Evolutionary conservation across 441 rosid species (phyloP), one percentile per base, ranked within the genome.

Genomic region (Sinapis alba): DNA sequence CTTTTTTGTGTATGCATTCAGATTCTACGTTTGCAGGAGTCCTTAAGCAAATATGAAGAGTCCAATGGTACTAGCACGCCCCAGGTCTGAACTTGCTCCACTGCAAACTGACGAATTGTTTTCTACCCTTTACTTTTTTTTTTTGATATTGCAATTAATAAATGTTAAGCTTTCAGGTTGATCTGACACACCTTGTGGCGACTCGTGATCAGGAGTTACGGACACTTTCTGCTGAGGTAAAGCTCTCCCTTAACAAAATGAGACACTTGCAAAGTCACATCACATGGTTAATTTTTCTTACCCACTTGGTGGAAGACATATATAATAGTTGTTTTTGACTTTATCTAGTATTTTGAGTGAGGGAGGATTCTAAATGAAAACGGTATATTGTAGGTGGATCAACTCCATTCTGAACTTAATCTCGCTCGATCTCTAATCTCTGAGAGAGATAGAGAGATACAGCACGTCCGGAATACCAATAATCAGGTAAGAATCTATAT

Each of bases 141-240:
- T 67, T 72, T 24, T 36, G 1, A 24, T 53, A 8, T 66, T 67
- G 27, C 54, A 78, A 2, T 5, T 26, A 13, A 68, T 15, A 10
- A 64, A 18, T 72, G 53, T 47, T 10, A 6, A 69, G 51, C n/a
- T 64, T 38, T 71, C 86, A 95, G 98, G 98, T 93, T 76, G 99
- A 93, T 89, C 90, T 93, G 62, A 98, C 99, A 23, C 99, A 95
- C 79, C 80, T 95, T 71, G 86, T 95, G 78, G 97, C 97, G 15
- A 95, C 98, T 72, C 96, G 98, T 68, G 97, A 95, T 83, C 99
- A 95, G 72, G 98, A 94, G 80, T 76, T 94, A 59, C 85, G 97
- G 78, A 94, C 96, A 21, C 84, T 94, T 75, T 87, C 98, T 75
- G 99, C 99, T 65, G 99, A 94, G 99, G 98, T 90, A 86, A 79